These are phyloP conservation scores for Neopestalotiopsis sp. DNA, from an alignment of 2,329 filamentous ascomycete genomes.

Conservation along the genomic window DNA sequence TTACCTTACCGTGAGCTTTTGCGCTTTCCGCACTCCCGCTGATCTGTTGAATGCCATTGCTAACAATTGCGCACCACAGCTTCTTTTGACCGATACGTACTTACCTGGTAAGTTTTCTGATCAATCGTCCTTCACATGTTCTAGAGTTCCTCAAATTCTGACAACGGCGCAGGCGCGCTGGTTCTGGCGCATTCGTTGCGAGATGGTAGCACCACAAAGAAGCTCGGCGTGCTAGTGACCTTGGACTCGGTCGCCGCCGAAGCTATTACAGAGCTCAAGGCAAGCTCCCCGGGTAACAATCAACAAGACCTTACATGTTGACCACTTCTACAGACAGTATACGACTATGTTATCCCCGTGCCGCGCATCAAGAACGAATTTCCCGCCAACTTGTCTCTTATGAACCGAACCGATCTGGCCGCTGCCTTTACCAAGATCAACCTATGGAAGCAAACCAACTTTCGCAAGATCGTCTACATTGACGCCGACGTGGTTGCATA, in stretches of 20 bases:
- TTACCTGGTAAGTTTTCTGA: conserved; percentile 74
- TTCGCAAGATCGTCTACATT: conserved; percentile 90
- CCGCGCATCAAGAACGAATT: conserved; percentile 77
- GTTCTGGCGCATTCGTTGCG: conserved; percentile 93
- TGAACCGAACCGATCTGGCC: conserved; percentile 89
- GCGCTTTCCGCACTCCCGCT: conserved; percentile 5
- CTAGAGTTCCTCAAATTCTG: conserved; percentile 22
- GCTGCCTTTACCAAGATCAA: conserved; percentile 97
- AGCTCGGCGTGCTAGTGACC: conserved; percentile 84
- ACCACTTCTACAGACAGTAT: conserved; percentile 66
- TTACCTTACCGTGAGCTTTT: conserved; percentile 22
- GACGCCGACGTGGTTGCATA: conserved; percentile 94
- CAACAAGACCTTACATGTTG: conserved; percentile 18
- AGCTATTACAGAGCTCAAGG: conserved; percentile 81
- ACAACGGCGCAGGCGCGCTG: conserved; percentile 70
- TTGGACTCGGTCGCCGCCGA: conserved; percentile 77
- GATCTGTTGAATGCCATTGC: conserved; percentile 18
- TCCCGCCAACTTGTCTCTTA: conserved; percentile 84
- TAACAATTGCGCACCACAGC: conserved; percentile 58
- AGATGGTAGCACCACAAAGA: conserved; percentile 86
- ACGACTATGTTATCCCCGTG: conserved; percentile 88
- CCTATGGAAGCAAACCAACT: conserved; percentile 90
- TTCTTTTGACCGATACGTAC: conserved; percentile 90
- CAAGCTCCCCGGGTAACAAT: conserved; percentile 41
- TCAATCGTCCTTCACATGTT: conserved; percentile 21